Percentiles rank a stretch among this genome's conserved stretches.
These are phyloP conservation scores for Saksenaea oblongispora DNA, from an alignment of 371 early-diverging fungal species.

Conservation along the genomic window DNA sequence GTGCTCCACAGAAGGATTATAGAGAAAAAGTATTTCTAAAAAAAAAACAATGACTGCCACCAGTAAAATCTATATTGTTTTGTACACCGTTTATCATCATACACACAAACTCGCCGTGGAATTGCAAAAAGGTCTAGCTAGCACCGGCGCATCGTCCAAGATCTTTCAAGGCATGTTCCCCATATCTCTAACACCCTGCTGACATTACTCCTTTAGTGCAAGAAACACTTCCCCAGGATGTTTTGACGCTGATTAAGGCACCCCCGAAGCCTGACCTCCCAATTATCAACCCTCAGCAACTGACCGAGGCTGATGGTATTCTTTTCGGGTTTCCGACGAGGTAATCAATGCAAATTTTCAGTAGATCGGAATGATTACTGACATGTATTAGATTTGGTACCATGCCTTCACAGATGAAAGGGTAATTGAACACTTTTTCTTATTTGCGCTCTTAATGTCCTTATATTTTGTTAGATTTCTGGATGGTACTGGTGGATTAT, in stretches of 20 bases:
- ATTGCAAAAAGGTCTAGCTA: background rate
- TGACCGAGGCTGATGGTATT: conserved; percentile 68
- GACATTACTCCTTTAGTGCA: background rate
- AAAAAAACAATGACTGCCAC: background rate
- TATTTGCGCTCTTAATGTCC: background rate
- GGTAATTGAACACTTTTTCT: conserved; percentile 11
- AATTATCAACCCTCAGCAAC: conserved; percentile 46
- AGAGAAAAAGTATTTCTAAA: background rate
- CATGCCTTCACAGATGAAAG: conserved; percentile 37
- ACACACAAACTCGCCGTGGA: background rate
- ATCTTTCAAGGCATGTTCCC: background rate
- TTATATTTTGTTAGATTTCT: conserved; percentile 32
- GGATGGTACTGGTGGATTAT: conserved; percentile 71
- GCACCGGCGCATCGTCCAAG: background rate
- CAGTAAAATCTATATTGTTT: background rate
- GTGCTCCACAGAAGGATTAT: background rate
- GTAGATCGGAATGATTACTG: background rate
- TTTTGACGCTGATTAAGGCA: conserved; percentile 4
- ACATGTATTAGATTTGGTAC: conserved; percentile 25
- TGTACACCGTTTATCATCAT: conserved; percentile 1
- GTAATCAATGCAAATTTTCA: background rate
- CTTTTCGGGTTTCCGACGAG: conserved; percentile 69
- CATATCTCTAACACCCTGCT: background rate
- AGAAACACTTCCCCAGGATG: conserved; percentile 6
- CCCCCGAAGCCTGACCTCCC: conserved; percentile 51